Conservation (phyloP, 2,329 filamentous ascomycete genomes). For the Fusarium cyanostomum region DNA sequence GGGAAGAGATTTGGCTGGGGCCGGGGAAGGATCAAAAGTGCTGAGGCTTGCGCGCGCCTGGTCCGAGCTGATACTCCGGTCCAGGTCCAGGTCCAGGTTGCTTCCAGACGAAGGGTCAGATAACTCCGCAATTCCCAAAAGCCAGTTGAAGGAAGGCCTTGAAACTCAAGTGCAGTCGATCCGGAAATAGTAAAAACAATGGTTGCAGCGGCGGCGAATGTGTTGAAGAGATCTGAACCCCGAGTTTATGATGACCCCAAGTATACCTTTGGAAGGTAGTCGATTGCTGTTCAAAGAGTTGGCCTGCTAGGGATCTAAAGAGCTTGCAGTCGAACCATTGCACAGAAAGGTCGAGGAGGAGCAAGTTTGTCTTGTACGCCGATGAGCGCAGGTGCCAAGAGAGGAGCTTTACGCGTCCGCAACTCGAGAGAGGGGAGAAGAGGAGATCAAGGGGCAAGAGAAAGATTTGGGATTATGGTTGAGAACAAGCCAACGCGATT, state of each 20-base stretch:
- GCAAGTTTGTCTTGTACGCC: background rate
- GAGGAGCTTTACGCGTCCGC: slow-evolving; percentile 3
- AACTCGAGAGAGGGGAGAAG: slow-evolving; percentile 10
- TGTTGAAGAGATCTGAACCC: background rate
- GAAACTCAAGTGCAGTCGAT: background rate
- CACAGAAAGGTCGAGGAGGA: background rate
- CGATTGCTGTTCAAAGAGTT: background rate
- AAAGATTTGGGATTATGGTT: slow-evolving; percentile 10
- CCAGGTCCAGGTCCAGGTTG: slow-evolving; percentile 12
- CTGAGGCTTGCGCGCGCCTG: slow-evolving; percentile 11
- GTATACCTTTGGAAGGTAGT: background rate
- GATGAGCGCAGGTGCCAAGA: background rate
- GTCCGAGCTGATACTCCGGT: slow-evolving; percentile 18
- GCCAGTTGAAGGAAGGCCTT: background rate
- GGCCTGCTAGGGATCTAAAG: background rate
- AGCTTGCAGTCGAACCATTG: background rate
- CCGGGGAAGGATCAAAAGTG: slow-evolving; percentile 18
- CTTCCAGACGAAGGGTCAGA: slow-evolving; percentile 12
- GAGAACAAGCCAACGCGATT: background rate
- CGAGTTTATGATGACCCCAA: background rate
- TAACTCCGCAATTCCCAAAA: slow-evolving; percentile 1
- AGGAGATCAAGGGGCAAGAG: slow-evolving; percentile 4
- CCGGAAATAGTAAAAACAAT: background rate
- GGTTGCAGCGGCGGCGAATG: background rate
- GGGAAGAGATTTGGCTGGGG: slow-evolving; percentile 27